Conservation (phyloP, 345 rosid genomes). For the Erodium maritimum region DNA sequence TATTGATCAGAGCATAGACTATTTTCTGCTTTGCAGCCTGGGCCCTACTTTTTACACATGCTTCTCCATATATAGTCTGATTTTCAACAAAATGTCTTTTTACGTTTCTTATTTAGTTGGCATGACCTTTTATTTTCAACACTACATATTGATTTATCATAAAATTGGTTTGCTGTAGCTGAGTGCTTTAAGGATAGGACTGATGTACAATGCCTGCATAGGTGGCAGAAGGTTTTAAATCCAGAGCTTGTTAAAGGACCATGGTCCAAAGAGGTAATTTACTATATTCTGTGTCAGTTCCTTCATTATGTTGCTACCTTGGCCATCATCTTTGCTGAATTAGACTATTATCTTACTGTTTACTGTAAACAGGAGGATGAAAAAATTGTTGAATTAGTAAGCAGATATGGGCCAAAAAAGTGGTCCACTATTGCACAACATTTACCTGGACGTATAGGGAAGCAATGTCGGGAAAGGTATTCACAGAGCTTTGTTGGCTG, state of each 20-base stretch:
- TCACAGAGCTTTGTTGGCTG: not conserved
- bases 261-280: slow-evolving; percentile 94
- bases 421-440: slow-evolving; percentile 55
- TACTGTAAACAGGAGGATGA: slow-evolving; percentile 65
- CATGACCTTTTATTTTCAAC: not conserved
- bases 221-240: slow-evolving; percentile 99
- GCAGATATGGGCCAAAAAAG: slow-evolving; percentile 72
- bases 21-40: not conserved
- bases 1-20: too few relatives aligned
- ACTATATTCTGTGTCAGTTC: slow-evolving; percentile 3
- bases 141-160: slow-evolving; percentile 18
- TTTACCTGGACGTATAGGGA: slow-evolving; percentile 56
- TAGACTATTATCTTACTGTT: slow-evolving; percentile 5
- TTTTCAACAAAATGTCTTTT: not conserved
- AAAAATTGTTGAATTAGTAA: slow-evolving; percentile 66
- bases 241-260: slow-evolving; percentile 99
- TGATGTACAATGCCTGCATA: slow-evolving; percentile 98
- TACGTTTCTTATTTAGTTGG: not conserved
- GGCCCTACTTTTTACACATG: not conserved
- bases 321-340: not conserved
- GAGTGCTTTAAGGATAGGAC: slow-evolving; percentile 98
- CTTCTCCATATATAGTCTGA: not conserved
- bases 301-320: not conserved
- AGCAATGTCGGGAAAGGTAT: slow-evolving; percentile 76
- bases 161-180: slow-evolving; percentile 39